Evolutionary conservation across 257 asterid genomes (phyloP).

Genomic region (Nicotiana tomentosiformis): DNA sequence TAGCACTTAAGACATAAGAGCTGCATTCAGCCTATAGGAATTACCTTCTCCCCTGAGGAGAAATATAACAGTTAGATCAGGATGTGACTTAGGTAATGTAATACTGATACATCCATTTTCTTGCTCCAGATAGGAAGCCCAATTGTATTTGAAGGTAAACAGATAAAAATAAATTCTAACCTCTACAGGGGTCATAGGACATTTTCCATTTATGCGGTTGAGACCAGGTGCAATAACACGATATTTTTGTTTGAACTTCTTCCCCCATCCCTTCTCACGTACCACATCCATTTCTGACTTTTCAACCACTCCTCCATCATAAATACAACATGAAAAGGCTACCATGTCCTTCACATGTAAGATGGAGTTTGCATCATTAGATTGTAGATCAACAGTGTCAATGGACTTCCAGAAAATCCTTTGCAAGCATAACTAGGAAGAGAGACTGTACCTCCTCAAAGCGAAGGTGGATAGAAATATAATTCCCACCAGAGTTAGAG

Average conservation of each 20-base stretch:
- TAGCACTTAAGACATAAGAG: background rate
- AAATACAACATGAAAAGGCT: conserved; percentile 81
- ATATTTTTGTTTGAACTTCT: conserved; percentile 44
- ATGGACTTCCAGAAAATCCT: background rate
- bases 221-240: conserved; percentile 51
- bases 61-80: background rate
- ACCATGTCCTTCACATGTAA: conserved; percentile 67
- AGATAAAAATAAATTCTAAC: conserved; percentile 33
- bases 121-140: background rate
- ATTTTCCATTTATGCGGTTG: conserved; percentile 71
- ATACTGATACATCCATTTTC: background rate
- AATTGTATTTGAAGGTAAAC: background rate
- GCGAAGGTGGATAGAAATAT: conserved; percentile 77
- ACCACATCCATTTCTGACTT: conserved; percentile 57
- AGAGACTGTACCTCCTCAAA: conserved; percentile 59
- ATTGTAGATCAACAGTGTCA: background rate
- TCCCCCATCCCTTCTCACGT: conserved; percentile 79
- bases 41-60: background rate
- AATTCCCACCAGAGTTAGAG: conserved; percentile 52
- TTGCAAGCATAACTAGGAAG: background rate
- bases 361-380: conserved; percentile 6
- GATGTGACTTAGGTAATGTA: background rate
- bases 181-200: conserved; percentile 96
- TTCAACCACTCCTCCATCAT: conserved; percentile 65
- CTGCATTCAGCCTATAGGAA: background rate